Percentiles rank a stretch among this genome's conserved stretches.
Evolutionary conservation across 129 eudicot species (phyloP).

Genomic region (Saposhnikovia divaricata): DNA sequence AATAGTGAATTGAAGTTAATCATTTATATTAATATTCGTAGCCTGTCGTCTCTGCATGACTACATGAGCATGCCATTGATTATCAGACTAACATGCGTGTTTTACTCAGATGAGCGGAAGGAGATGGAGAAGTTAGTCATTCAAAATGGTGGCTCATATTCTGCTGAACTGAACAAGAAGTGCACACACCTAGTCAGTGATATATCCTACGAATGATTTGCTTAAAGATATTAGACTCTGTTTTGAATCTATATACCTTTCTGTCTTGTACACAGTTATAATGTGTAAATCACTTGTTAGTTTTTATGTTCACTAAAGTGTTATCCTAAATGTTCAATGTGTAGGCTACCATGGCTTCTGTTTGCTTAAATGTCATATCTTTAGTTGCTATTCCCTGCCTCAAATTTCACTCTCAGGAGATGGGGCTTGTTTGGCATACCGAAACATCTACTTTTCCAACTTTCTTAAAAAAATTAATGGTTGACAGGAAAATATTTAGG

Average conservation of each 20-base stretch:
- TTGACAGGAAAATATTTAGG: background rate
- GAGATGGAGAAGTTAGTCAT: slow-evolving; percentile 54
- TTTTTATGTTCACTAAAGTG: background rate
- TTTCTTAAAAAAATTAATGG: background rate
- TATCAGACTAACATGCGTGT: slow-evolving; percentile 12
- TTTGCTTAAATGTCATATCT: background rate
- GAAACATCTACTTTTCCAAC: background rate
- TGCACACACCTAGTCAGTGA: slow-evolving; percentile 84
- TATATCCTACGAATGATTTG: slow-evolving; percentile 56
- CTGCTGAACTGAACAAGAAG: slow-evolving; percentile 77
- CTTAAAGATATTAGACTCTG: background rate
- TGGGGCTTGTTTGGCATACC: background rate
- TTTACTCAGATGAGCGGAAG: slow-evolving; percentile 60
- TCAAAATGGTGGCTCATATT: slow-evolving; percentile 87
- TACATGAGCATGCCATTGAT: slow-evolving; percentile 7
- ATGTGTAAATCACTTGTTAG: background rate
- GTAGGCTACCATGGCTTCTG: background rate
- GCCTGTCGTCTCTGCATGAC: slow-evolving; percentile 11
- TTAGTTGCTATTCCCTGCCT: background rate
- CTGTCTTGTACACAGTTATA: background rate
- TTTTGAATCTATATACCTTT: background rate
- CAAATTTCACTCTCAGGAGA: background rate
- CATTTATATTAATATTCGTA: background rate
- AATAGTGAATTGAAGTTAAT: background rate
- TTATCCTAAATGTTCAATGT: background rate